A percentile compares a stretch with the other conserved stretches of the same genome.
Conservation (phyloP, 495 filamentous ascomycete genomes). For the Penicillium coprophilum region DNA sequence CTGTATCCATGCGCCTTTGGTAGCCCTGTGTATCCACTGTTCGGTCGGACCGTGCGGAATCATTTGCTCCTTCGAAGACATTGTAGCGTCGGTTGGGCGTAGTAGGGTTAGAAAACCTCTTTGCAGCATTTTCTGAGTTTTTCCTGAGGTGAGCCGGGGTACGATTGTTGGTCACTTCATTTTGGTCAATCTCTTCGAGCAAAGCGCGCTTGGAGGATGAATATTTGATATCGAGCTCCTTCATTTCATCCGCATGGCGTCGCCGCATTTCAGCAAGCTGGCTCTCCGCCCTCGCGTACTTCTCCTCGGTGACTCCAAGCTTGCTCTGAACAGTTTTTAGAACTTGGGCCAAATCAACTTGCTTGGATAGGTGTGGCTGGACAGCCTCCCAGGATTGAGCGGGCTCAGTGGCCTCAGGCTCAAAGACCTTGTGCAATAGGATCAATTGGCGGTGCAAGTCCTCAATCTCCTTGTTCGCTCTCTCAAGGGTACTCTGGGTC, state of each 20-base stretch:
- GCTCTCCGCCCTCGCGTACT: constrained; percentile 75
- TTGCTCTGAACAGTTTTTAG: constrained; percentile 87
- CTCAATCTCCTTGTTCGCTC: constrained; percentile 72
- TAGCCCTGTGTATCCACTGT: constrained; percentile 88
- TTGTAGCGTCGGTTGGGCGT: constrained; percentile 73
- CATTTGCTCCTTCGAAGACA: constrained; percentile 60
- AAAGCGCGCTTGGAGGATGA: constrained; percentile 69
- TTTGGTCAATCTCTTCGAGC: constrained; percentile 85
- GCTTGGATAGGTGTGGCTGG: constrained; percentile 56
- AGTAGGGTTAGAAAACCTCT: constrained; percentile 70
- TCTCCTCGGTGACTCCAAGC: constrained; percentile 81
- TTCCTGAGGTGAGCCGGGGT: constrained; percentile 76
- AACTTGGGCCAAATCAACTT: constrained; percentile 82
- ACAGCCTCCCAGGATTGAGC: constrained; percentile 62
- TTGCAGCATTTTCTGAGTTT: constrained; percentile 63
- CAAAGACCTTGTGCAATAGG: constrained; percentile 79
- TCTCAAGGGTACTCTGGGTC: constrained; percentile 73
- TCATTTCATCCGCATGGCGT: constrained; percentile 69
- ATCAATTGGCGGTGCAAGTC: constrained; percentile 78
- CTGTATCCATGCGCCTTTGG: constrained; percentile 87
- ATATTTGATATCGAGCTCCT: constrained; percentile 68
- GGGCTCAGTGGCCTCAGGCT: constrained; percentile 67
- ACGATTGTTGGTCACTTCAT: constrained; percentile 71
- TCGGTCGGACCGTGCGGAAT: constrained; percentile 83
- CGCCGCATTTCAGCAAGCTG: constrained; percentile 77